A percentile compares a stretch with the other conserved stretches of the same genome.
phyloP scores from a whole-genome alignment of 441 rosid genomes.

The Eutrema salsugineum region DNA sequence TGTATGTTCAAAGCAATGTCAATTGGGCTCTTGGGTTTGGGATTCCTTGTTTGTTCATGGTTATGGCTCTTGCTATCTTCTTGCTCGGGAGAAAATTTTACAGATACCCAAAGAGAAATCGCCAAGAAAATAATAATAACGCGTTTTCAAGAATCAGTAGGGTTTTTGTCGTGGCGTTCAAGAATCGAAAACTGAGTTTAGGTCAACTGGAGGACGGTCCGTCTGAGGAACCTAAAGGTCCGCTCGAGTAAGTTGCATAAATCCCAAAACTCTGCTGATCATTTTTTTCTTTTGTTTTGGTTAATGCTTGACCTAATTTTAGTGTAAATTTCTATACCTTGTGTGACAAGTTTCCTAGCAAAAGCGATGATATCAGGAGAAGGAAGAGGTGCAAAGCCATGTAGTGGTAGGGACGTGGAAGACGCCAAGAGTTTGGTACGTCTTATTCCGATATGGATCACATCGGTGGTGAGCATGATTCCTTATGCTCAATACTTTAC shows the following conservation, averaged over 20 bases:
- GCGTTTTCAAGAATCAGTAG: neutral
- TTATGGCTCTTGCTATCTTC: conserved; percentile 8
- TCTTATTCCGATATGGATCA: conserved; percentile 65
- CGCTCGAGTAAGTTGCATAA: neutral
- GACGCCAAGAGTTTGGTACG: conserved; percentile 61
- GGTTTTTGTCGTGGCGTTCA: neutral
- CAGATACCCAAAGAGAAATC: neutral
- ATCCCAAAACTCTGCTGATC: neutral
- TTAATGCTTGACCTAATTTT: neutral
- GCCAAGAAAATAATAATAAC: neutral
- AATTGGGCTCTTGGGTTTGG: neutral
- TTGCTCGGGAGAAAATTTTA: neutral
- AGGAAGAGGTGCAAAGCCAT: conserved; percentile 26
- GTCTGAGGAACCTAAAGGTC: neutral
- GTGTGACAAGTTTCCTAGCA: neutral
- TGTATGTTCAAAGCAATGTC: neutral
- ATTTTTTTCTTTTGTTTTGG: neutral
- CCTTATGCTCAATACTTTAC: conserved; percentile 54
- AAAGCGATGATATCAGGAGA: neutral
- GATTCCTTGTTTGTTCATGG: conserved; percentile 7
- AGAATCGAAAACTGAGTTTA: neutral
- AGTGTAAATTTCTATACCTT: neutral
- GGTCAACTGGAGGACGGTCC: neutral
- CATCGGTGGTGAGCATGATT: conserved; percentile 48
- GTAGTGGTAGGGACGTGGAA: conserved; percentile 67